Conservation (phyloP, 805 yeast genomes). For the Starmerella davenportii region DNA sequence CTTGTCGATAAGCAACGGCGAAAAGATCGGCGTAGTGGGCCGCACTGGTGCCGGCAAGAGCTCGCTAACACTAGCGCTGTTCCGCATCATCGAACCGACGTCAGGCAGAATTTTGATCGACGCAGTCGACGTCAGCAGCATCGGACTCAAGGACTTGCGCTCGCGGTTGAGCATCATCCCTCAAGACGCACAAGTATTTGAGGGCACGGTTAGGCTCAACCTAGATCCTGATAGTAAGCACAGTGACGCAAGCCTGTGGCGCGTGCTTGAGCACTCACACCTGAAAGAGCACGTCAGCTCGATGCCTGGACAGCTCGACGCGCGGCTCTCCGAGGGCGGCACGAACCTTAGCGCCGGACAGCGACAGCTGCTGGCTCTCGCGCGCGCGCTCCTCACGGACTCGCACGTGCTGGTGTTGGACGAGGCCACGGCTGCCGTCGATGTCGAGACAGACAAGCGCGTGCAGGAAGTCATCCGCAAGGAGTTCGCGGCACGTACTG, state of each 20-base stretch:
- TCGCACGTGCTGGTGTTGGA: constrained; percentile 63
- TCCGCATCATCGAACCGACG: constrained; percentile 65
- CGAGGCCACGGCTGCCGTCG: constrained; percentile 84
- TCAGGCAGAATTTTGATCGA: constrained; percentile 55
- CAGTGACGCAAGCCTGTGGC: constrained; percentile 69
- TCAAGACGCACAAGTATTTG: constrained; percentile 82
- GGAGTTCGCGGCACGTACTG: constrained; percentile 58
- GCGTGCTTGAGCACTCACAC: constrained; percentile 60
- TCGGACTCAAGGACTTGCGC: constrained; percentile 67
- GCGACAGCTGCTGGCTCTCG: constrained; percentile 65
- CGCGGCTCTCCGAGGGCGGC: constrained; percentile 56
- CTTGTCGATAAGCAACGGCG: constrained; percentile 47
- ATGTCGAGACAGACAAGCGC: constrained; percentile 64
- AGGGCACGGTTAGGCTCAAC: constrained; percentile 70
- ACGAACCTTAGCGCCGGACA: constrained; percentile 74
- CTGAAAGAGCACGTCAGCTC: constrained; percentile 42
- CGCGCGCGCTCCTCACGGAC: constrained; percentile 62
- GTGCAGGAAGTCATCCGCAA: constrained; percentile 63
- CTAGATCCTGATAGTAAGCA: constrained; percentile 61
- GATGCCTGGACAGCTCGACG: constrained; percentile 41
- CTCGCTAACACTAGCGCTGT: constrained; percentile 63
- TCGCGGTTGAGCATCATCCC: constrained; percentile 70
- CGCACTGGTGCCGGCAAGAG: constrained; percentile 96
- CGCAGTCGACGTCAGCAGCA: constrained; percentile 41
- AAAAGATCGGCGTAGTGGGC: constrained; percentile 89